Percentiles rank a stretch among this genome's conserved stretches.
Conservation (phyloP, 805 yeast genomes). For the Candida hungchunana region DNA sequence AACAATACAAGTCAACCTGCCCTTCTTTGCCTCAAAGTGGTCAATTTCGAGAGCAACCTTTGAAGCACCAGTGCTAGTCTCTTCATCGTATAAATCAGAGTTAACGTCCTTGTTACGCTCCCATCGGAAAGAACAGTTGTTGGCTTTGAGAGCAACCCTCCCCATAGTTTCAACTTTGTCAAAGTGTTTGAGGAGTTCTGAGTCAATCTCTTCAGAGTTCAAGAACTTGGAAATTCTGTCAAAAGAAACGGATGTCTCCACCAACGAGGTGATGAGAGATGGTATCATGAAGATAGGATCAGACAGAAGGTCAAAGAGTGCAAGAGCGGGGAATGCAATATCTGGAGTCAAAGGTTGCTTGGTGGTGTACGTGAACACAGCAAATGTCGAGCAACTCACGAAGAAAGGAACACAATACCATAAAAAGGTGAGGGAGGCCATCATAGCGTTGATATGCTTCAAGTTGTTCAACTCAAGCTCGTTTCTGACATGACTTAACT, state of each 20-base stretch:
- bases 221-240: constrained; percentile 50
- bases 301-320: constrained; percentile 54
- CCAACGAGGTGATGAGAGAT: constrained; percentile 46
- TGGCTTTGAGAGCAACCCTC: constrained; percentile 35
- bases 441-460: constrained; percentile 43
- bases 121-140: constrained; percentile 56
- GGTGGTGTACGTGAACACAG: constrained; percentile 40
- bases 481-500: constrained; percentile 50
- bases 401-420: constrained; percentile 65
- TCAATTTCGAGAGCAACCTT: constrained; percentile 44
- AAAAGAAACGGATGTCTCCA: constrained; percentile 58
- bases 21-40: constrained; percentile 46
- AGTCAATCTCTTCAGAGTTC: constrained; percentile 41
- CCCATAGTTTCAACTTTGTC: constrained; percentile 20
- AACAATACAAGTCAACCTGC: constrained; percentile 54
- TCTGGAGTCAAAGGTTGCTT: constrained; percentile 57
- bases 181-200: constrained; percentile 28
- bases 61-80: constrained; percentile 39
- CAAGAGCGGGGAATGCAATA: constrained; percentile 63
- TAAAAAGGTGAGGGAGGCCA: constrained; percentile 46
- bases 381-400: constrained; percentile 59
- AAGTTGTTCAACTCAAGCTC: constrained; percentile 51
- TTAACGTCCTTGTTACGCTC: constrained; percentile 24
- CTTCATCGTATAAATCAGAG: constrained; percentile 36
- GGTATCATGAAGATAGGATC: constrained; percentile 61